Evolutionary conservation across 371 early-diverging fungal species (phyloP).

Genomic region (Chytridium lagenaria): DNA sequence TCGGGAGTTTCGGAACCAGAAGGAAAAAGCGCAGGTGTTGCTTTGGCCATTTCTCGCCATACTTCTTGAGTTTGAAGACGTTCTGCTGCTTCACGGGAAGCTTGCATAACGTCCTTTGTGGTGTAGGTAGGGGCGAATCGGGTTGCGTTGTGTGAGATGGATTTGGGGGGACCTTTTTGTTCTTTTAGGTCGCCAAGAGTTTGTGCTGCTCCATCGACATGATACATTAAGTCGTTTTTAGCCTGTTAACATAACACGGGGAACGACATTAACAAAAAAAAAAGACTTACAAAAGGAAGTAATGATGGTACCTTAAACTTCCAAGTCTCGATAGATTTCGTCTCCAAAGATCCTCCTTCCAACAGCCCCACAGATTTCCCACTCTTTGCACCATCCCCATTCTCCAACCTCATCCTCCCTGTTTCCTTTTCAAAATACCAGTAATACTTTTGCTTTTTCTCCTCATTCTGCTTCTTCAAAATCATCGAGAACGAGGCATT

Average conservation of each 20-base stretch:
- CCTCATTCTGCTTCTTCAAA: conserved; percentile 67
- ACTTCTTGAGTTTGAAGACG: conserved; percentile 47
- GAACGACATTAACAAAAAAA: neutral
- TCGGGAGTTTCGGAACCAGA: conserved; percentile 5
- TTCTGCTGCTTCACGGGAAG: conserved; percentile 26
- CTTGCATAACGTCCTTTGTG: conserved; percentile 23
- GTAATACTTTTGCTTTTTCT: conserved; percentile 63
- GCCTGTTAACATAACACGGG: conserved; percentile 46
- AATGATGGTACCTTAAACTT: conserved; percentile 54
- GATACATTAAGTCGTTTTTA: conserved; percentile 71
- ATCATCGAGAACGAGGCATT: conserved; percentile 79
- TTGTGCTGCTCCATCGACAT: conserved; percentile 55
- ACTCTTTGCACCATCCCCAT: conserved; percentile 7
- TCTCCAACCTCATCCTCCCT: conserved; percentile 32
- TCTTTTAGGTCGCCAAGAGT: conserved; percentile 38
- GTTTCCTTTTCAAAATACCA: conserved; percentile 77
- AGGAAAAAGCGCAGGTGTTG: conserved; percentile 55
- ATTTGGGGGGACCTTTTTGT: conserved; percentile 59
- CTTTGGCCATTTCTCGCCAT: conserved; percentile 46
- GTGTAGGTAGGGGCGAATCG: conserved; percentile 43
- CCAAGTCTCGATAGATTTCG: conserved; percentile 56
- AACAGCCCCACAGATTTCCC: conserved; percentile 1
- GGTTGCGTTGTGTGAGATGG: conserved; percentile 63
- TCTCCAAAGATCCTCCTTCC: conserved; percentile 21
- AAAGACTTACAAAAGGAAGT: neutral